A percentile compares a stretch with the other conserved stretches of the same genome.
phyloP scores from a whole-genome alignment of 768 basidiomycete genomes.

The Amanita rubescens region DNA sequence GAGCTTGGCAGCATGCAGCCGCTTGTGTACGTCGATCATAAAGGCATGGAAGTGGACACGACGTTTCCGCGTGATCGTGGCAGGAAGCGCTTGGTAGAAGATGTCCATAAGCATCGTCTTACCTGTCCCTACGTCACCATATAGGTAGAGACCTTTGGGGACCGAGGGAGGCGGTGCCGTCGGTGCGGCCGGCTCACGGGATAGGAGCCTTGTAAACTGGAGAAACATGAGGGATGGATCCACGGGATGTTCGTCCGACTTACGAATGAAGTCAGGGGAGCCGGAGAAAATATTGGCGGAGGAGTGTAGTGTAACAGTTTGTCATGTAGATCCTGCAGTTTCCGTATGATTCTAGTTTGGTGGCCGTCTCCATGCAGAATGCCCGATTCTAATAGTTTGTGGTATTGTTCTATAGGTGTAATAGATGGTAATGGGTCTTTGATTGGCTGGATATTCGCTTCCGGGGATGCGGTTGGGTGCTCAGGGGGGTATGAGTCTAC shows the following conservation, averaged over 20 bases:
- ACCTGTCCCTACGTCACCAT: conserved; percentile 94
- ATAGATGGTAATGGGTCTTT: conserved; percentile 23
- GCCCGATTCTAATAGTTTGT: conserved; percentile 35
- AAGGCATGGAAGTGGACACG: conserved; percentile 98
- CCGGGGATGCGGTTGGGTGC: not conserved
- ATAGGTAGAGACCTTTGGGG: conserved; percentile 89
- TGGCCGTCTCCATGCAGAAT: conserved; percentile 69
- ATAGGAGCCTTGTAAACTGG: conserved; percentile 43
- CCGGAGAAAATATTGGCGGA: conserved; percentile 45
- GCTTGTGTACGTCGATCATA: conserved; percentile 98
- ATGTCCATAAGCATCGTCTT: conserved; percentile 99
- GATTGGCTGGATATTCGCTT: not conserved
- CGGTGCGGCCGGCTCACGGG: conserved; percentile 28
- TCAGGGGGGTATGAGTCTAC: conserved; percentile 19
- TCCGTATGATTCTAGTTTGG: conserved; percentile 78
- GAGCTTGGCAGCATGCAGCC: conserved; percentile 75
- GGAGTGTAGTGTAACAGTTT: conserved; percentile 64
- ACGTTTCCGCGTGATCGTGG: conserved; percentile 60
- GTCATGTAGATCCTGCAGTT: conserved; percentile 75
- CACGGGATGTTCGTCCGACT: conserved; percentile 23
- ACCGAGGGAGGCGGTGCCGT: conserved; percentile 40
- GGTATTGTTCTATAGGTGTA: conserved; percentile 39
- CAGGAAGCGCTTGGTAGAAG: conserved; percentile 79
- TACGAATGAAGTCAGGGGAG: conserved; percentile 33
- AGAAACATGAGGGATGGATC: conserved; percentile 4